Percentiles rank a stretch among this genome's conserved stretches.
Evolutionary conservation across 139 green algal genomes (phyloP).

Genomic region (Dunaliella primolecta): DNA sequence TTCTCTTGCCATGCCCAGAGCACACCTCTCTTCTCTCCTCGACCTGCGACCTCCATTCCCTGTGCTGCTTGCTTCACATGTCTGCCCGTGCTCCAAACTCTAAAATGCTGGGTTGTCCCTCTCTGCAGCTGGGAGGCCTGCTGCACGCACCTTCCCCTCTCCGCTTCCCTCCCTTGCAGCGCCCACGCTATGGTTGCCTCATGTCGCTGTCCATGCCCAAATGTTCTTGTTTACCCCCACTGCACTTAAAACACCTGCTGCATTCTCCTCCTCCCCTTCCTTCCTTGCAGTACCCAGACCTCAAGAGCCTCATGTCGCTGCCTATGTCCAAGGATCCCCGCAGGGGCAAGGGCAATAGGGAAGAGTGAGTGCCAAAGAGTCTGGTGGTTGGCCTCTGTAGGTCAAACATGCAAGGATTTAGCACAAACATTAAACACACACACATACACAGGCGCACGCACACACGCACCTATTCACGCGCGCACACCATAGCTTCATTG

Average conservation of each 20-base stretch:
- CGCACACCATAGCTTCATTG: no score
- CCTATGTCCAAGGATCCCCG: background rate
- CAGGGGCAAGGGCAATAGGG: background rate
- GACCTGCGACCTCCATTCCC: no score
- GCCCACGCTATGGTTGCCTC: background rate
- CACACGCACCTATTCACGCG: background rate
- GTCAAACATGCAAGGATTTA: background rate
- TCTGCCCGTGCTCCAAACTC: no score
- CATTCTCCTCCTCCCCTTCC: background rate
- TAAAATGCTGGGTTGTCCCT: no score
- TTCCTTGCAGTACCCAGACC: background rate
- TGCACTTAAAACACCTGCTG: background rate
- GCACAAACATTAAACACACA: background rate
- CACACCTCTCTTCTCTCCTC: no score
- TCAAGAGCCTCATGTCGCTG: background rate
- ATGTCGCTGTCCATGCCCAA: no score
- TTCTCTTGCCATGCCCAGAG: no score
- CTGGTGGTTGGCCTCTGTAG: background rate
- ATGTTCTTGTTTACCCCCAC: no score
- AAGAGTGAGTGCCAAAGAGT: background rate
- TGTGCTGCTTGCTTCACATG: no score
- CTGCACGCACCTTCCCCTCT: background rate
- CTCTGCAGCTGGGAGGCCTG: no score
- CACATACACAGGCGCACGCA: background rate
- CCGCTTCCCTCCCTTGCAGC: background rate